These are phyloP conservation scores for Saccharum spontaneum DNA, from an alignment of 176 grass and related monocot genomes.

Conservation along the genomic window DNA sequence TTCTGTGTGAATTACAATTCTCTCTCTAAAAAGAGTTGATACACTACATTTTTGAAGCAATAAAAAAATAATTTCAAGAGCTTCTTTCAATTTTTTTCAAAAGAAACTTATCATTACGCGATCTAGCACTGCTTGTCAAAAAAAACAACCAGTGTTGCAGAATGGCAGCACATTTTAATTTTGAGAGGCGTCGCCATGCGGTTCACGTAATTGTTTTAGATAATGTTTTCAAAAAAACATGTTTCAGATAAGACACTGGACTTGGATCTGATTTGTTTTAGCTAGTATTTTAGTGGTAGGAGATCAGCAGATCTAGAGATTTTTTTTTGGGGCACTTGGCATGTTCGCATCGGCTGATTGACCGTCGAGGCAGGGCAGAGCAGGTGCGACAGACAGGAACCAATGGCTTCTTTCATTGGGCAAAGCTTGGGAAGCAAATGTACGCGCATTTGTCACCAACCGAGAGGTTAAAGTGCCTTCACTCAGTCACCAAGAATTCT, in stretches of 20 bases:
- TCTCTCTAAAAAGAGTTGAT: background rate
- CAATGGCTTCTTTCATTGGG: background rate
- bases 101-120: background rate
- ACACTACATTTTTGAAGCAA: background rate
- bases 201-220: background rate
- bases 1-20: background rate
- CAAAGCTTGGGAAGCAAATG: background rate
- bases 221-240: background rate
- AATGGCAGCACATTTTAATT: background rate
- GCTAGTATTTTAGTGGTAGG: background rate
- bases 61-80: background rate
- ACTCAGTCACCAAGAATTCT: background rate
- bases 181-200: too few species aligned
- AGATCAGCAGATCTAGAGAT: conserved; percentile 12
- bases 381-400: background rate
- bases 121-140: background rate
- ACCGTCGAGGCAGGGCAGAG: background rate
- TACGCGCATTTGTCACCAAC: background rate
- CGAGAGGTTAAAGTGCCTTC: background rate
- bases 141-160: background rate
- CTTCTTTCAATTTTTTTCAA: too few species aligned
- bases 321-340: background rate
- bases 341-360: background rate
- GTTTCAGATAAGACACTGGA: background rate
- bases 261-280: conserved; percentile 3